These are phyloP conservation scores for Orbilia blumenaviensis DNA, from an alignment of 2,329 filamentous ascomycete genomes.

Conservation along the genomic window DNA sequence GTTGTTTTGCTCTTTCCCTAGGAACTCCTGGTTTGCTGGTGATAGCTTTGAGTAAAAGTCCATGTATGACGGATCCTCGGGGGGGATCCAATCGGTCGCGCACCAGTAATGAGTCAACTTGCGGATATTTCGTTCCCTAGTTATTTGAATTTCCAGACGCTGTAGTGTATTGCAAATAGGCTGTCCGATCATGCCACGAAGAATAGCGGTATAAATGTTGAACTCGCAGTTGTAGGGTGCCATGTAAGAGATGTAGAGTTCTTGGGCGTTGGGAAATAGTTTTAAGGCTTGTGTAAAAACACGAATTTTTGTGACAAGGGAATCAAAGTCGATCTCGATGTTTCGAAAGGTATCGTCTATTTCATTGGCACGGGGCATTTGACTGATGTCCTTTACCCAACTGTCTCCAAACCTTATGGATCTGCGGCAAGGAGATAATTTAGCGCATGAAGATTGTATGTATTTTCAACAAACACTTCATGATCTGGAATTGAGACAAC, in stretches of 20 bases:
- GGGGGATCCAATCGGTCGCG: neutral
- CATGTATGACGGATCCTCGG: neutral
- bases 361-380: neutral
- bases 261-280: neutral
- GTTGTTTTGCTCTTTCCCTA: slow-evolving; percentile 1
- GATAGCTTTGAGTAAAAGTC: slow-evolving; percentile 3
- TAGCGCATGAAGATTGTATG: neutral
- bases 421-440: neutral
- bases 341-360: slow-evolving; percentile 3
- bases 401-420: neutral
- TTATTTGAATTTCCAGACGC: neutral
- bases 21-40: neutral
- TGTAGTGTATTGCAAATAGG: neutral
- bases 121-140: neutral
- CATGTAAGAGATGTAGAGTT: neutral
- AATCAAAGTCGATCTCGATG: neutral
- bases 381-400: neutral
- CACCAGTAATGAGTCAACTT: slow-evolving; percentile 2
- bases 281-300: neutral
- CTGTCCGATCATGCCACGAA: neutral
- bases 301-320: neutral
- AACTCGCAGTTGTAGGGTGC: slow-evolving; percentile 3
- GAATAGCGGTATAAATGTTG: slow-evolving; percentile 7
- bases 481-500: too few relatives aligned
- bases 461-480: neutral